Evolutionary conservation across 371 early-diverging fungal species (phyloP), one percentile per base, ranked within the genome.

Genomic region (Mucor ambiguus): DNA sequence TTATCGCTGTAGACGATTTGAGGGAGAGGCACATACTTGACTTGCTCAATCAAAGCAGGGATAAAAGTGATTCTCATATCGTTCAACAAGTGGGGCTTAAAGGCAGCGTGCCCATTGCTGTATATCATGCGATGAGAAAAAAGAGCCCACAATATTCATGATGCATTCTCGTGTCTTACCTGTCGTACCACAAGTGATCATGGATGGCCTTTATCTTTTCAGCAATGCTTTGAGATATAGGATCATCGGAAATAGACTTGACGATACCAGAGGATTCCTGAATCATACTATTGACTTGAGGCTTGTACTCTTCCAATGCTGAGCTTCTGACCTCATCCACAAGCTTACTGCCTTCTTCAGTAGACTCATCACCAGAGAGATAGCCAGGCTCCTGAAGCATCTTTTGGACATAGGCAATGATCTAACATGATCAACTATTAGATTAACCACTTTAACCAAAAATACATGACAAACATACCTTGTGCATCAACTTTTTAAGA

Each of bases 1-100:
- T 70, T 69, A 61, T 89, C 89, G 43, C 78, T 75, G 64, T 89
- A 86, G 61, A 89, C 88, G 41, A 90, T 85, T 32, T 87, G 85
- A 11, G 91, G 88, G 59, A 90, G 73, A 30, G 89, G 89, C 30
- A 90, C 74, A 59, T 78, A 85, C 58, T 82, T 78, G 70, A 90
- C 74, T 38, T 88, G 81, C 66, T 89, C 89, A 64, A 87, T 67
- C 26, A 86, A 48, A 18, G 87, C 80, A 37, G 87, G 83, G 24
- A 82, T 26, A 1, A 85, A 37, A 0, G 80, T 81, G 60, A 79
- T 67, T 28, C 77, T 78, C 69, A 89, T 80, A 48, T 89, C 90
- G 18, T 79, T 82, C 52, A 87, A 64, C 56, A 89, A 66, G 29
- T 83, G 79, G 38, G 85, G 84, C 68, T 89, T 89, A 75, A 89